phyloP scores from a whole-genome alignment of 371 early-diverging fungal genomes.

The Vairimorpha ceranae region DNA sequence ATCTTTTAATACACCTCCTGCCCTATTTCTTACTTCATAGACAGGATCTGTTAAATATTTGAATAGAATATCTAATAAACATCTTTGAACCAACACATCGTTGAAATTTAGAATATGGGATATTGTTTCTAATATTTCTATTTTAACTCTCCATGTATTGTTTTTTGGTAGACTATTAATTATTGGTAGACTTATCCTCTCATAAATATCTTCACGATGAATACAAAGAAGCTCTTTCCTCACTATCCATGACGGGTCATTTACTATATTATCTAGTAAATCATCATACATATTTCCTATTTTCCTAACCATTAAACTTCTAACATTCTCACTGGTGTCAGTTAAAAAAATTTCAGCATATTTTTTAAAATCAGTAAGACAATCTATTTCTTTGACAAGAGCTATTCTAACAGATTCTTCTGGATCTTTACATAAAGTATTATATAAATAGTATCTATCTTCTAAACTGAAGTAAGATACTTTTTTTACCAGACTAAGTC shows the following conservation, averaged over 20 bases:
- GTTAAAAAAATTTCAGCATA: constrained; percentile 25
- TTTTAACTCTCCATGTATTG: constrained; percentile 31
- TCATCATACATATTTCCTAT: constrained; percentile 19
- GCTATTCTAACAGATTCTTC: constrained; percentile 29
- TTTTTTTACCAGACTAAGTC: constrained; percentile 20
- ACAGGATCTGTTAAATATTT: constrained; percentile 26
- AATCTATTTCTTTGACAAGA: constrained; percentile 24
- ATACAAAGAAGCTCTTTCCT: constrained; percentile 34
- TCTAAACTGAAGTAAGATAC: background rate
- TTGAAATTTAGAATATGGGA: constrained; percentile 9
- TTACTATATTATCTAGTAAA: constrained; percentile 5
- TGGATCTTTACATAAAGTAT: constrained; percentile 25
- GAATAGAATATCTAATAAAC: constrained; percentile 22
- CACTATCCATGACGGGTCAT: constrained; percentile 22
- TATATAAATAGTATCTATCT: constrained; percentile 4
- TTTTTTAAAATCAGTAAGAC: background rate
- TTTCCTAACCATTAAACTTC: background rate
- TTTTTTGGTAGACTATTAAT: constrained; percentile 21
- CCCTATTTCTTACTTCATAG: constrained; percentile 30
- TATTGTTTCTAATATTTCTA: constrained; percentile 32
- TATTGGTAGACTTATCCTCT: constrained; percentile 17
- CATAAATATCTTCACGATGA: constrained; percentile 30
- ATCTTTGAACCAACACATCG: background rate
- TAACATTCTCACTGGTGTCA: constrained; percentile 19
- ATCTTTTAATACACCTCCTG: background rate